These are phyloP conservation scores for Turnera subulata DNA, from an alignment of 345 rosid species.

Conservation along the genomic window DNA sequence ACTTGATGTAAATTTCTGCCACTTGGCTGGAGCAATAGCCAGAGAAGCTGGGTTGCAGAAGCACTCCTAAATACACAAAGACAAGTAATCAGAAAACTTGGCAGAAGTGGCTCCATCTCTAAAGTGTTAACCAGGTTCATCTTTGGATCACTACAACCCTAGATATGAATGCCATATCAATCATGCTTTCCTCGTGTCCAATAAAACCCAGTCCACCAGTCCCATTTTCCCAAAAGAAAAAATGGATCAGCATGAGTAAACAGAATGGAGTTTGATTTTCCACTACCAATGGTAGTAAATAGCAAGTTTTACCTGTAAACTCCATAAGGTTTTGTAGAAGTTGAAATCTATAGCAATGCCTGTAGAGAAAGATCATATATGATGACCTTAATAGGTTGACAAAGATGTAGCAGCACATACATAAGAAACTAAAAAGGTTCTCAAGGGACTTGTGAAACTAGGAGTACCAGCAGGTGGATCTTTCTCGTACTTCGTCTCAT, in stretches of 20 bases:
- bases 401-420: neutral
- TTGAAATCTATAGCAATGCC: slow-evolving; percentile 89
- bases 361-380: slow-evolving; percentile 30
- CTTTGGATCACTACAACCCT: no score
- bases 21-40: slow-evolving; percentile 59
- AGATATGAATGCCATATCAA: no score
- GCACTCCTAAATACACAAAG: slow-evolving; percentile 57
- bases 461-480: slow-evolving; percentile 74
- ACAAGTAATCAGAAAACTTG: neutral
- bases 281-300: slow-evolving; percentile 5
- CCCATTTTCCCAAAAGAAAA: no score
- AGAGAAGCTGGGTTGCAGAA: slow-evolving; percentile 89
- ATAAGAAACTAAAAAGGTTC: slow-evolving; percentile 16
- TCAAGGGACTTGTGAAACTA: neutral
- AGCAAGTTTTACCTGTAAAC: slow-evolving; percentile 67
- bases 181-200: no score
- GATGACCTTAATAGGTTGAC: neutral
- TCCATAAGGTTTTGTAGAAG: slow-evolving; percentile 95
- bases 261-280: neutral
- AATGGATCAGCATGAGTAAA: neutral
- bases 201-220: no score
- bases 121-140: no score
- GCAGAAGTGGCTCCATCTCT: neutral
- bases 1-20: slow-evolving; percentile 88
- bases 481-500: slow-evolving; percentile 89